Evolutionary conservation across 1,284 basidiomycete species (phyloP), one percentile per base, ranked within the genome.

Genomic region (Moesziomyces aphidis): DNA sequence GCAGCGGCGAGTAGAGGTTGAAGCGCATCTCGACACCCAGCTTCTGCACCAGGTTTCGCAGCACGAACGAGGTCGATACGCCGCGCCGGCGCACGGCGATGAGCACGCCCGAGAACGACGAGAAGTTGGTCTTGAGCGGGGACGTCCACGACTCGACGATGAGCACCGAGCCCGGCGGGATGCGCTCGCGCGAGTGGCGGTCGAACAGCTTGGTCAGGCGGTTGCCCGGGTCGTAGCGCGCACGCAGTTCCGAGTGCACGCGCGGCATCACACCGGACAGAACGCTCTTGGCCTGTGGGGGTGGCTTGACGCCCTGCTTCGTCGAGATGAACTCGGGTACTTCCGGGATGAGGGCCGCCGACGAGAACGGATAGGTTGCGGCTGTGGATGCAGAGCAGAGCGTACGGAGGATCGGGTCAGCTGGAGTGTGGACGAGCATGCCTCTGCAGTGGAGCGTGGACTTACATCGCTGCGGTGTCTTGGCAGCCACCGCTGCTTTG

Each of bases 21-120:
- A 82, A 83, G 5, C 80, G 63, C 73, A 82, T 75, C 69, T 84
- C 83, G n/a, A 84, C 81, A 44, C 83, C 83, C 46, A 82, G 55
- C 73, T 84, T 84, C 54, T 80, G 66, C 46, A 83, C 83, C 26
- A 84, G 62, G 46, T 77, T 80, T 24, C 83, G 70, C 49, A 84
- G 60, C n/a, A 82, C 73, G 31, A 84, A 82, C n/a, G 79, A 72
- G 1, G 82, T 82, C 13, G 73, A 74, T 1, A 79, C 64, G 19
- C 83, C 83, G 7, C 82, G 65, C 17, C 83, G 68, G 17, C 79
- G 71, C 3, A 84, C 71, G 19, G 79, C 81, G 44, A 84, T 77
- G 17, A 84, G 73, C 2, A 83, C 78, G 39, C 83, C 83, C 21
- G 80, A 73, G 54, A 84, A 82, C 5, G 79, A 67, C 34, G 80